phyloP scores from a whole-genome alignment of 2,329 filamentous ascomycete species.

The Penicillium sp. region DNA sequence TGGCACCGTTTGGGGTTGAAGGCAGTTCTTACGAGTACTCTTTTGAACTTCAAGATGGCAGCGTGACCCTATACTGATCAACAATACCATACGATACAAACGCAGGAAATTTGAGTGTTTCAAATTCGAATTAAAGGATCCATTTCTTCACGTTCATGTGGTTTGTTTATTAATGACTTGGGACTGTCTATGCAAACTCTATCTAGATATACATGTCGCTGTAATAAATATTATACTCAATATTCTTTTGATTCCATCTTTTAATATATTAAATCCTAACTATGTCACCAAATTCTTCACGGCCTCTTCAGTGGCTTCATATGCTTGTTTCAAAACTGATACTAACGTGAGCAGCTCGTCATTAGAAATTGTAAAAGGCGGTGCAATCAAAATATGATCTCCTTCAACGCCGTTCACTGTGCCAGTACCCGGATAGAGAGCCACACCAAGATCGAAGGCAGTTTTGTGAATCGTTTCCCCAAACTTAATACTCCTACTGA shows the following conservation, averaged over 20 bases:
- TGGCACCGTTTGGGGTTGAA: slow-evolving; percentile 1
- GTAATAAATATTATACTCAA: too few relatives aligned
- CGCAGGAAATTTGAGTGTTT: too few relatives aligned
- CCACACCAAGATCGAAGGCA: slow-evolving; percentile 30
- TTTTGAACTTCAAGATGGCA: background rate
- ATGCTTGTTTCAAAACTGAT: background rate
- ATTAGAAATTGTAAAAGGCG: background rate
- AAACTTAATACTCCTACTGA: background rate
- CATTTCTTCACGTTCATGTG: too few relatives aligned
- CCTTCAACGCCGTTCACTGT: slow-evolving; percentile 56
- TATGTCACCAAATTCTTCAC: background rate
- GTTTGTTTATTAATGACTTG: too few relatives aligned
- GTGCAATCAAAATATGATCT: slow-evolving; percentile 40
- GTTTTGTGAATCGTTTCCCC: background rate
- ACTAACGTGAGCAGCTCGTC: background rate
- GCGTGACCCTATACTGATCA: background rate
- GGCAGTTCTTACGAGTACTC: slow-evolving; percentile 1
- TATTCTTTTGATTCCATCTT: too few relatives aligned
- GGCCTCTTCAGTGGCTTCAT: background rate
- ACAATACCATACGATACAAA: too few relatives aligned
- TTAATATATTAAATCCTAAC: too few relatives aligned
- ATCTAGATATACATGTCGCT: too few relatives aligned
- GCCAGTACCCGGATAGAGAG: slow-evolving; percentile 61
- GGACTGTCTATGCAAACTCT: too few relatives aligned
- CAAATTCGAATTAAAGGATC: too few relatives aligned